phyloP scores from a whole-genome alignment of 1,284 basidiomycete species.

The Cystobasidium slooffiae region DNA sequence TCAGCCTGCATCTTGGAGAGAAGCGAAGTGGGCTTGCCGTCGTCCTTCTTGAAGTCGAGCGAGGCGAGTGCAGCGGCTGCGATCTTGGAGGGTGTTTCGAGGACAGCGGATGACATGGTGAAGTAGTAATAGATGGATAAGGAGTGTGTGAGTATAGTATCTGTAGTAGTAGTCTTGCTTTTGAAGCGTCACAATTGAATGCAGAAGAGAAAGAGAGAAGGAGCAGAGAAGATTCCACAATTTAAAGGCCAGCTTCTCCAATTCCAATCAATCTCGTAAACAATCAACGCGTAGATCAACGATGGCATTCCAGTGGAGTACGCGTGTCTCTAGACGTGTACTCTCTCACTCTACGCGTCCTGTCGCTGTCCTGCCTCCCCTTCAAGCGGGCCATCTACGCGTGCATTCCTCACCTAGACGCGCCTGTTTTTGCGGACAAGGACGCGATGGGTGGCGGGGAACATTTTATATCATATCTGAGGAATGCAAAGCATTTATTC shows the following conservation, averaged over 20 bases:
- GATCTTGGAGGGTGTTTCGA: slow-evolving; percentile 61
- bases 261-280: background rate
- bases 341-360: background rate
- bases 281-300: background rate
- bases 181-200: background rate
- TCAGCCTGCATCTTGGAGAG: slow-evolving; percentile 39
- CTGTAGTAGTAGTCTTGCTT: background rate
- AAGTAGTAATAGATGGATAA: background rate
- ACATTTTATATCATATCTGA: background rate
- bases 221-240: no score
- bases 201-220: slow-evolving; percentile 12
- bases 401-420: background rate
- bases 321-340: background rate
- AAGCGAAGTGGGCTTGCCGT: background rate
- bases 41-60: slow-evolving; percentile 38
- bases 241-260: background rate
- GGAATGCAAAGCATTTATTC: background rate
- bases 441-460: background rate
- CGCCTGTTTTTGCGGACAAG: background rate
- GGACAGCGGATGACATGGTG: slow-evolving; percentile 35
- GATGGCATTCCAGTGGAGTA: background rate
- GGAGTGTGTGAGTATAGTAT: slow-evolving; percentile 3
- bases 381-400: no score
- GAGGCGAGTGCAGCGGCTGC: slow-evolving; percentile 57
- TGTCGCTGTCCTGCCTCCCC: background rate